Percentiles rank a stretch among this genome's conserved stretches.
These are phyloP conservation scores for Lodderomyces orthopsilosis DNA, from an alignment of 1,139 yeast genomes.

Conservation along the genomic window DNA sequence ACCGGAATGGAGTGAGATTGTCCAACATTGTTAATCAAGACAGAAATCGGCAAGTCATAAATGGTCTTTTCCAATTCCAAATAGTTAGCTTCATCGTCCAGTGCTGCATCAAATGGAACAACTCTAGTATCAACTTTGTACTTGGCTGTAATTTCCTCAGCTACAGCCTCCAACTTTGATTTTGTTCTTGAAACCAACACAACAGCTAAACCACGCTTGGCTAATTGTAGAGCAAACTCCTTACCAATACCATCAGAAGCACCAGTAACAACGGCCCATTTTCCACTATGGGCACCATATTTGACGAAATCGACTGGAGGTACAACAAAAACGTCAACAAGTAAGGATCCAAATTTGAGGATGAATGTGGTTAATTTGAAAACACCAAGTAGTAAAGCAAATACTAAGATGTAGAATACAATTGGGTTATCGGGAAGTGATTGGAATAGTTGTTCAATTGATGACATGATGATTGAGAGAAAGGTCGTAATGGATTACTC, in stretches of 20 bases:
- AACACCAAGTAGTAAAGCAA: constrained; percentile 50
- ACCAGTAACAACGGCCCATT: constrained; percentile 94
- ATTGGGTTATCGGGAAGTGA: constrained; percentile 18
- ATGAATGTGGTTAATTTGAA: constrained; percentile 41
- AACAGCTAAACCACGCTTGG: constrained; percentile 77
- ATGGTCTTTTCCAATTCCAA: constrained; percentile 40
- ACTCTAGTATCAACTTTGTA: constrained; percentile 62
- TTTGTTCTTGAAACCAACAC: constrained; percentile 82
- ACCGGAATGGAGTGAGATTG: constrained; percentile 94
- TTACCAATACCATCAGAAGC: constrained; percentile 98
- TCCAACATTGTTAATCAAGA: constrained; percentile 90
- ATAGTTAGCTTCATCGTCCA: constrained; percentile 55
- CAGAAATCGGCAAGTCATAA: constrained; percentile 56
- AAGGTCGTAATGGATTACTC: background rate
- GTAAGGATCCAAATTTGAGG: constrained; percentile 40
- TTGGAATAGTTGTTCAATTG: constrained; percentile 14
- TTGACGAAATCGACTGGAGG: constrained; percentile 62
- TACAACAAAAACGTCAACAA: constrained; percentile 58
- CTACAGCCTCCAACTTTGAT: constrained; percentile 66
- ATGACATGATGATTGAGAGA: constrained; percentile 14
- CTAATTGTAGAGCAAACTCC: constrained; percentile 84
- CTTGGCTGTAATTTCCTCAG: constrained; percentile 60
- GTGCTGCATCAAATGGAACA: constrained; percentile 77
- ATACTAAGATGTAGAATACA: constrained; percentile 25
- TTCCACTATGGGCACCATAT: constrained; percentile 64